Base-by-base conservation (phyloP, 2,329 filamentous ascomycete species). In the Phaeosphaeriaceae sp. region DNA sequence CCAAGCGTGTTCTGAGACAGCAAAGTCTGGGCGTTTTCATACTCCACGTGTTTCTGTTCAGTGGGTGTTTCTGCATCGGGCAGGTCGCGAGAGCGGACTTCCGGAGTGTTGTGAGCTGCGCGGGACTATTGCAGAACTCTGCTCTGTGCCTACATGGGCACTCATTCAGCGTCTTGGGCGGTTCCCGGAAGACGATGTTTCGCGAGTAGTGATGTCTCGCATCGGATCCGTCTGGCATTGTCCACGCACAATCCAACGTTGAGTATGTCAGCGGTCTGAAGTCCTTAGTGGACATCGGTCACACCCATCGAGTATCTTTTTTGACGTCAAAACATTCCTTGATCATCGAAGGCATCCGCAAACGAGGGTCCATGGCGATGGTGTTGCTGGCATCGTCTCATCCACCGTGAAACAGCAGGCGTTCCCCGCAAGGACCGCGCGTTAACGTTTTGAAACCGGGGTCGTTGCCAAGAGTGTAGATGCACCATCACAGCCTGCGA, bases 371-470 rank as follows among this genome's bases (percentile, higher is more conserved):
- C 49, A 10, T 23, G 49, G 28, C 21, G 19, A 30, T 49, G 24
- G 32, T 63, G 60, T 52, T 47, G 55, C 62, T 55, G 57, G 52
- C 55, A 49, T 23, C 43, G 62, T 63, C 54, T 54, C 63, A 56
- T 21, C 43, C 32, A 24, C 57, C 47, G 51, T 58, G 60, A 60
- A 60, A 62, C 60, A 54, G 54, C 46, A 63, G 60, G 50, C 54
- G 46, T 56, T 55, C 56, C 55, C 30, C 52, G 21, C 51, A 23
- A 46, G 53, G 43, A 46, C 43, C 59, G 54, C 56, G 61, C 58
- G 61, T 55, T 59, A 59, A 35, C 55, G 70, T 71, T 72, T 72
- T 55, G 60, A 72, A 69, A 66, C 64, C 46, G 51, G 62, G 58
- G 56, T 46, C 17, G 48, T 56, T 19, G 42, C 19, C 19, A 28